Percentiles rank a stretch among this genome's conserved stretches.
Conservation (phyloP, 495 filamentous ascomycete genomes). For the Bathelium albidoporum region DNA sequence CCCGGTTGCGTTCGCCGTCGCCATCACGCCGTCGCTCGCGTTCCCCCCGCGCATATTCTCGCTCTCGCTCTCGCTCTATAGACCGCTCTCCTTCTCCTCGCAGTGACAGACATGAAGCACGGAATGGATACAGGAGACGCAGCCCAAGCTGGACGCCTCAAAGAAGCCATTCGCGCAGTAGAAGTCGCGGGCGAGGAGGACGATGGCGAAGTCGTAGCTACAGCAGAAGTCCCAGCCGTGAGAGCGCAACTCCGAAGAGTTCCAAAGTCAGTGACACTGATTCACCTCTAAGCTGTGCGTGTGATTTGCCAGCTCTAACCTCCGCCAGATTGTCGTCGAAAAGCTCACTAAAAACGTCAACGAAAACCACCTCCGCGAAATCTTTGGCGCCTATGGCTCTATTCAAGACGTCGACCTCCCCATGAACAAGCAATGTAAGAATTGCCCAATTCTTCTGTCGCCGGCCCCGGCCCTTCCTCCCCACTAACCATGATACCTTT, state of each 20-base stretch:
- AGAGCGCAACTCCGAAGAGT: conserved; percentile 2
- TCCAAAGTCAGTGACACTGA: background rate
- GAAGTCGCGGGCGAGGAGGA: conserved; percentile 1
- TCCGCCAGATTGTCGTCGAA: conserved; percentile 77
- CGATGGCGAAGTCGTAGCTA: conserved; percentile 3
- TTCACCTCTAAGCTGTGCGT: background rate
- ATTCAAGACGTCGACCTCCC: conserved; percentile 84
- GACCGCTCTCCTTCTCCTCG: conserved; percentile 6
- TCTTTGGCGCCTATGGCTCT: conserved; percentile 79
- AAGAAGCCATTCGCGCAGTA: conserved; percentile 1
- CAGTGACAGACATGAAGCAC: background rate
- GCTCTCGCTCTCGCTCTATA: conserved; percentile 6
- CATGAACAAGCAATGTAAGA: conserved; percentile 70
- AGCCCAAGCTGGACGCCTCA: background rate
- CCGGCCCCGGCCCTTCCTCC: background rate
- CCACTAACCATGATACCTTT: conserved; percentile 8
- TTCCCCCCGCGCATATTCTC: conserved; percentile 7
- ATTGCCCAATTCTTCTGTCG: background rate
- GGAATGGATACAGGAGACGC: conserved; percentile 2
- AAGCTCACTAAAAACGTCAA: conserved; percentile 94
- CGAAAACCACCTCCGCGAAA: conserved; percentile 76
- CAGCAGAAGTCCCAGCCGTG: conserved; percentile 7
- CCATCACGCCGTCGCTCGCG: conserved; percentile 1
- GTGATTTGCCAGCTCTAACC: conserved; percentile 2
- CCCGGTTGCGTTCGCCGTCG: conserved; percentile 3